Conservation (phyloP, 768 basidiomycete species). For the Collybia sordida region DNA sequence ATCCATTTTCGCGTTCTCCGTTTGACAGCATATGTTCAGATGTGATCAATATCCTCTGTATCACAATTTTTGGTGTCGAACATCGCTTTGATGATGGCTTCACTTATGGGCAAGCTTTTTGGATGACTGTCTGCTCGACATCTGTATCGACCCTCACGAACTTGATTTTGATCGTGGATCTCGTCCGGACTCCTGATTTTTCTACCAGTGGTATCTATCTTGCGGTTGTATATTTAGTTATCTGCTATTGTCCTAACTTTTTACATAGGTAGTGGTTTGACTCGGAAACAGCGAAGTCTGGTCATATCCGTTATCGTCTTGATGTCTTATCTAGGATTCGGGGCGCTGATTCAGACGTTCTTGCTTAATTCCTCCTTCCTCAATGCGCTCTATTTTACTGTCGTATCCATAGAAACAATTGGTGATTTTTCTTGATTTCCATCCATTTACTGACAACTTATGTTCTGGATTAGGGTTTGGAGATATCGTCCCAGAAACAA, state of each 20-base stretch:
- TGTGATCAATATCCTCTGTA: constrained; percentile 59
- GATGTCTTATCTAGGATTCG: constrained; percentile 71
- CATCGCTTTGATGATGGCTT: constrained; percentile 66
- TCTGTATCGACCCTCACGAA: constrained; percentile 65
- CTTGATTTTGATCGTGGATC: constrained; percentile 64
- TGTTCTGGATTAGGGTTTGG: constrained; percentile 55
- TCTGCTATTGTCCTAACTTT: background rate
- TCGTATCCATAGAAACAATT: constrained; percentile 71
- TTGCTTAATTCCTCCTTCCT: constrained; percentile 61
- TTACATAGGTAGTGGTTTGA: constrained; percentile 79
- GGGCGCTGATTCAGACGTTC: constrained; percentile 58
- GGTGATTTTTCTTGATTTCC: constrained; percentile 27
- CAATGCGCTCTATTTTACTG: constrained; percentile 75
- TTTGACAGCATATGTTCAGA: constrained; percentile 40
- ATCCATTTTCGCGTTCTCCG: background rate
- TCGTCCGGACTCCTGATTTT: constrained; percentile 60
- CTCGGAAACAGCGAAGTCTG: constrained; percentile 76
- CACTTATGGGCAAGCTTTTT: constrained; percentile 69
- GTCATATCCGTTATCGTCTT: constrained; percentile 77
- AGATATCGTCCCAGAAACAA: constrained; percentile 59
- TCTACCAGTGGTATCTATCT: constrained; percentile 50
- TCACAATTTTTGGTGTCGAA: constrained; percentile 61
- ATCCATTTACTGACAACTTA: constrained; percentile 2
- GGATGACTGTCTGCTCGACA: constrained; percentile 79
- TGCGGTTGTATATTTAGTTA: background rate